These are phyloP conservation scores for Lactarius deliciosus DNA, from an alignment of 768 basidiomycete genomes.

Conservation along the genomic window DNA sequence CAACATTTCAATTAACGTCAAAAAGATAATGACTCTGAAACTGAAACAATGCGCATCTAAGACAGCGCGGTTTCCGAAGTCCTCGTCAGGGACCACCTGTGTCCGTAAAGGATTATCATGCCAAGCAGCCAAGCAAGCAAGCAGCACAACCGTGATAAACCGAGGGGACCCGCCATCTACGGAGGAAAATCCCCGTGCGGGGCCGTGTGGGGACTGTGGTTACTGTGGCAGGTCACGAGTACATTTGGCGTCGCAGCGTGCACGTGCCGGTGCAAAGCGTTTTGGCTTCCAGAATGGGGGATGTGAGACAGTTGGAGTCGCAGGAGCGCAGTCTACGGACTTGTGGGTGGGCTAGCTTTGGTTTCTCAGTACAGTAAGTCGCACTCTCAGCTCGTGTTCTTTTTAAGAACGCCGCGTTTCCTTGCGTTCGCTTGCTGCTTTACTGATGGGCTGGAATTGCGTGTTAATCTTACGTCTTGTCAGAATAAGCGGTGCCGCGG, in stretches of 20 bases:
- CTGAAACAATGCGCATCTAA: background rate
- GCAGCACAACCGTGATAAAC: background rate
- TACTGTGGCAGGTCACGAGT: background rate
- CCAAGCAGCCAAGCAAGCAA: background rate
- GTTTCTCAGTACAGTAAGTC: background rate
- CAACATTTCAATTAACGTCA: background rate
- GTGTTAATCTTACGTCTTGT: background rate
- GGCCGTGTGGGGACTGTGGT: background rate
- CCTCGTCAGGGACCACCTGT: background rate
- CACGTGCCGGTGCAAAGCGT: background rate
- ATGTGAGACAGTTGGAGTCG: background rate
- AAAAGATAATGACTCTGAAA: background rate
- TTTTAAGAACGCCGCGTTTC: background rate
- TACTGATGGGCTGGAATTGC: background rate
- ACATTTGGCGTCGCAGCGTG: background rate
- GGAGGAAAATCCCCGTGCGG: background rate
- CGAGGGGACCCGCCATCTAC: background rate
- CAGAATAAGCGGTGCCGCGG: background rate
- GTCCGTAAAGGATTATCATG: background rate
- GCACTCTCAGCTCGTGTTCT: background rate
- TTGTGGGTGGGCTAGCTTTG: background rate
- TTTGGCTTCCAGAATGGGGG: background rate
- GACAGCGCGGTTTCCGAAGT: constrained; percentile 5
- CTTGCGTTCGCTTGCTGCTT: background rate
- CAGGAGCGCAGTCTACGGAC: background rate